Conservation (phyloP, 148 eudicot species). For the Pouteria glomerata region DNA sequence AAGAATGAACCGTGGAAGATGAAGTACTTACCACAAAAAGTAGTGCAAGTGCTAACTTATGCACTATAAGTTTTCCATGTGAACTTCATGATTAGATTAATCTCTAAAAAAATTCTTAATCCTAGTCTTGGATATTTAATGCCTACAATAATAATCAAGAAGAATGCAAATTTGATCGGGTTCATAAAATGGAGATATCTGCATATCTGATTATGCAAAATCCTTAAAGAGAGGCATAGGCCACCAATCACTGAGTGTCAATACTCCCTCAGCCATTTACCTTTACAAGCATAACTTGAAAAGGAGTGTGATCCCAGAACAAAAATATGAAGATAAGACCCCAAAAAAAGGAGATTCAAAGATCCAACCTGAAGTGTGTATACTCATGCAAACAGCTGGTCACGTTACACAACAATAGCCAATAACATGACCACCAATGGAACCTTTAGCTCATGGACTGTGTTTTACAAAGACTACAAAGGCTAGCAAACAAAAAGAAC, state of each 20-base stretch:
- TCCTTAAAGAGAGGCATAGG: neutral
- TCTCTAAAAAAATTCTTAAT: neutral
- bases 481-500: neutral
- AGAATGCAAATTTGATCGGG: neutral
- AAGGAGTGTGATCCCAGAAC: neutral
- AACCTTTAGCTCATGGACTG: neutral
- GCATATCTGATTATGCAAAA: neutral
- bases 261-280: neutral
- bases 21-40: neutral
- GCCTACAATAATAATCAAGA: neutral
- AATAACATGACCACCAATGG: neutral
- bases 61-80: neutral
- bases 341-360: conserved; percentile 5
- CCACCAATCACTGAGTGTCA: conserved; percentile 1
- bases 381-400: neutral
- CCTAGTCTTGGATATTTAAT: neutral
- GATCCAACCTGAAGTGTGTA: neutral
- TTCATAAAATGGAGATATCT: neutral
- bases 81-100: neutral
- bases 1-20: neutral
- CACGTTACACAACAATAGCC: neutral
- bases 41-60: conserved; percentile 4
- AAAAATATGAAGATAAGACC: neutral
- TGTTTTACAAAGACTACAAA: neutral
- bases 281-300: neutral